Evolutionary conservation across 257 asterid genomes (phyloP).

Genomic region (Thymus mandschuricus): DNA sequence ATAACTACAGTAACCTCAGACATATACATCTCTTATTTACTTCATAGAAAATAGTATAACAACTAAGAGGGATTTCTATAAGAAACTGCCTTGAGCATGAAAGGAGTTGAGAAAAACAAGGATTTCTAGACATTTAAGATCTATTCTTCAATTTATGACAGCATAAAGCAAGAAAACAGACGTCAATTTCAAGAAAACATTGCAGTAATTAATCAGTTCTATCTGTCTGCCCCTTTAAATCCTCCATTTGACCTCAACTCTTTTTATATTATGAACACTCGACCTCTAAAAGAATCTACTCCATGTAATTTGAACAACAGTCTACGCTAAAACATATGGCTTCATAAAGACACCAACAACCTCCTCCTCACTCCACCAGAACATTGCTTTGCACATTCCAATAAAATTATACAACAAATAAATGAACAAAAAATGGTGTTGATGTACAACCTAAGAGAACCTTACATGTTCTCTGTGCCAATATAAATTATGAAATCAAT

Average conservation of each 20-base stretch:
- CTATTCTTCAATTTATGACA: slow-evolving; percentile 15
- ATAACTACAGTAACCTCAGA: slow-evolving; percentile 22
- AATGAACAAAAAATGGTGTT: background rate
- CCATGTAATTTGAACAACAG: slow-evolving; percentile 14
- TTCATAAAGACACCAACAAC: slow-evolving; percentile 17
- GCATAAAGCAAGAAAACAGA: slow-evolving; percentile 4
- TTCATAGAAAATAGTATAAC: background rate
- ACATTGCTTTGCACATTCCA: background rate
- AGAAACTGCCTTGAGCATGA: slow-evolving; percentile 9
- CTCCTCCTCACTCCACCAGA: slow-evolving; percentile 15
- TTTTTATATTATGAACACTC: background rate
- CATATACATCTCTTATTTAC: background rate
- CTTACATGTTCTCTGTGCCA: slow-evolving; percentile 79
- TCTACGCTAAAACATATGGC: slow-evolving; percentile 6
- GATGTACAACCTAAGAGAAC: slow-evolving; percentile 15
- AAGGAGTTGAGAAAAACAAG: slow-evolving; percentile 17
- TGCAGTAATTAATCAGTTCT: slow-evolving; percentile 9
- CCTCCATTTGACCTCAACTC: slow-evolving; percentile 12
- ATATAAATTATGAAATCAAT: slow-evolving; percentile 26
- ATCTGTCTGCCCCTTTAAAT: background rate
- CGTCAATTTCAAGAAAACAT: background rate
- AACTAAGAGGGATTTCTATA: background rate
- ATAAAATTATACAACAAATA: background rate
- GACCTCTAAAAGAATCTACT: background rate
- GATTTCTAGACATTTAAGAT: slow-evolving; percentile 16